Evolutionary conservation across 2,329 filamentous ascomycete species (phyloP).

Genomic region (Calonectria hongkongensis): DNA sequence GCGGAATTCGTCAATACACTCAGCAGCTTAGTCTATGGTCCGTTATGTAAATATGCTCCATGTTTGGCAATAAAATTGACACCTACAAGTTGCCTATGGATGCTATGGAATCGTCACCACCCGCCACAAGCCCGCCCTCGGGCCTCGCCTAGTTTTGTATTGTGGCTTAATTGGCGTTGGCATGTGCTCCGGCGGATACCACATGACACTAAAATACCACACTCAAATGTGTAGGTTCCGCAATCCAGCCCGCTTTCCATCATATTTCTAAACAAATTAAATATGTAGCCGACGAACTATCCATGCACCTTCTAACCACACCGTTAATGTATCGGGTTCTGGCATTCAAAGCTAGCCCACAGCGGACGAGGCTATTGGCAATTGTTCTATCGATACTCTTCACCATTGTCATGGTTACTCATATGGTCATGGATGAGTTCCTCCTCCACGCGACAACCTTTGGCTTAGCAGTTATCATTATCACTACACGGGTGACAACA

Average conservation of each 20-base stretch:
- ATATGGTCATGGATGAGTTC: slow-evolving; percentile 66
- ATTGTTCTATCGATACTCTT: slow-evolving; percentile 50
- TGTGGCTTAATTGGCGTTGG: slow-evolving; percentile 61
- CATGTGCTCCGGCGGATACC: slow-evolving; percentile 57
- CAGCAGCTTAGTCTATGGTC: slow-evolving; percentile 62
- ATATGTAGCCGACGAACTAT: slow-evolving; percentile 60
- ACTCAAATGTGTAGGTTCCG: slow-evolving; percentile 58
- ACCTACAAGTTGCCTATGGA: slow-evolving; percentile 60
- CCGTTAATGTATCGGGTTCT: slow-evolving; percentile 64
- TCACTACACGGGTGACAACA: slow-evolving; percentile 55
- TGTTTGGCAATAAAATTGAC: slow-evolving; percentile 26
- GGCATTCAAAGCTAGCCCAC: slow-evolving; percentile 56
- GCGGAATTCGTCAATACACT: slow-evolving; percentile 68
- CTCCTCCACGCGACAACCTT: slow-evolving; percentile 62
- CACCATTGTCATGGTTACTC: slow-evolving; percentile 61
- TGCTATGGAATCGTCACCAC: slow-evolving; percentile 59
- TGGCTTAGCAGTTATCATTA: slow-evolving; percentile 59
- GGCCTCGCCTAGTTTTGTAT: slow-evolving; percentile 60
- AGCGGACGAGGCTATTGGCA: slow-evolving; percentile 51
- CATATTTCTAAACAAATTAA: slow-evolving; percentile 19
- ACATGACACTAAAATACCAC: slow-evolving; percentile 60
- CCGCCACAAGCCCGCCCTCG: slow-evolving; percentile 41
- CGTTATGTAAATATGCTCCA: neutral
- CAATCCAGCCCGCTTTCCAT: fast-evolving
- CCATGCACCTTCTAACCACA: slow-evolving; percentile 65